Evolutionary conservation across 495 filamentous ascomycete genomes (phyloP).

Genomic region (Echria macrotheca): DNA sequence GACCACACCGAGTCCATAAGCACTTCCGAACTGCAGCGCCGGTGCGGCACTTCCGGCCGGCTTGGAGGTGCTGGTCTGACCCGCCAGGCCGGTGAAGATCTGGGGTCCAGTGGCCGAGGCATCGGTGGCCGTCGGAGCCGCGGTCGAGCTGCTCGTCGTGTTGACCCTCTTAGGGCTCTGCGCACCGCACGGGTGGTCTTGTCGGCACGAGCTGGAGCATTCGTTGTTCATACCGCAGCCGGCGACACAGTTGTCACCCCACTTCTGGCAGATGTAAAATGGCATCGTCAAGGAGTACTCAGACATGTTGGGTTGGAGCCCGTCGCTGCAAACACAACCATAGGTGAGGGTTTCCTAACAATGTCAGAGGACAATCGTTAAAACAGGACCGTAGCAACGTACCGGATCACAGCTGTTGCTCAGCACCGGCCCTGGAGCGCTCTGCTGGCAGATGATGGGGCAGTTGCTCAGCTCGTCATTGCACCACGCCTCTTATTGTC

Average conservation of each 20-base stretch:
- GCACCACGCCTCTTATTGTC: slow-evolving; percentile 61
- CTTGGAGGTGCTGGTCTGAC: slow-evolving; percentile 22
- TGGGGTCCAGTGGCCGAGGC: slow-evolving; percentile 29
- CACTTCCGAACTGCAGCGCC: slow-evolving; percentile 47
- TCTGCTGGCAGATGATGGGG: slow-evolving; percentile 73
- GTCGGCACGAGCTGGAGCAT: slow-evolving; percentile 61
- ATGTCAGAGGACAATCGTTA: slow-evolving; percentile 11
- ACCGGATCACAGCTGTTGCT: slow-evolving; percentile 69
- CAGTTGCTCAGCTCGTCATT: slow-evolving; percentile 58
- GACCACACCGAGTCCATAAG: slow-evolving; percentile 54
- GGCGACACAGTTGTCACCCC: slow-evolving; percentile 63
- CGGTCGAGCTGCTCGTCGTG: slow-evolving; percentile 45
- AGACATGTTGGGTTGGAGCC: slow-evolving; percentile 64
- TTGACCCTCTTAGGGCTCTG: slow-evolving; percentile 61
- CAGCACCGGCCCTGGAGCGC: slow-evolving; percentile 43
- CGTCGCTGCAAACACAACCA: slow-evolving; percentile 71
- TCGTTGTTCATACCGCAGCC: slow-evolving; percentile 52
- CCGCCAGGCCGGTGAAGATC: slow-evolving; percentile 48
- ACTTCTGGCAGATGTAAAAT: slow-evolving; percentile 73
- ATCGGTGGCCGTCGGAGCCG: slow-evolving; percentile 35
- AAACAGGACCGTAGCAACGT: slow-evolving; percentile 29
- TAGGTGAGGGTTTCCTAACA: slow-evolving; percentile 61
- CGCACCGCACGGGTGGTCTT: slow-evolving; percentile 76
- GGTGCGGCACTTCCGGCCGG: slow-evolving; percentile 24
- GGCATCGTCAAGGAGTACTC: slow-evolving; percentile 84